phyloP scores from a whole-genome alignment of 495 filamentous ascomycete genomes.

The Xylaria sp. region DNA sequence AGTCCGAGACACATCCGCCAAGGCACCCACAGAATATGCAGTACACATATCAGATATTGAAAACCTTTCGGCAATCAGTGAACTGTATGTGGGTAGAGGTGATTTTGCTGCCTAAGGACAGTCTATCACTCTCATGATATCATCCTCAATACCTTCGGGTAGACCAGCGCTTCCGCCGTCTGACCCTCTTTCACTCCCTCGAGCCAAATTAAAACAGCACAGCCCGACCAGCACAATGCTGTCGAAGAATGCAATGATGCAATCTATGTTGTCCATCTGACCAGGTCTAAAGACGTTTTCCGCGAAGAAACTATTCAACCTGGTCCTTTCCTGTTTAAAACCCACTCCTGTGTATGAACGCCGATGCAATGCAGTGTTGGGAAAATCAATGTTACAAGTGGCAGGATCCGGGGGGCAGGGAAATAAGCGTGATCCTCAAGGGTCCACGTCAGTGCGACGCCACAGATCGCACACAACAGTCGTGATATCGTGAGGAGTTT shows the following conservation, averaged over 20 bases:
- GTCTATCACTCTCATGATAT: background rate
- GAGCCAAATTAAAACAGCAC: conserved; percentile 56
- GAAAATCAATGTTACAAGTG: conserved; percentile 49
- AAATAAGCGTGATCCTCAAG: background rate
- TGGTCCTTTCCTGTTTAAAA: conserved; percentile 43
- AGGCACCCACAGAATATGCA: conserved; percentile 5
- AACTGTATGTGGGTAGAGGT: conserved; percentile 17
- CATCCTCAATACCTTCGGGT: conserved; percentile 26
- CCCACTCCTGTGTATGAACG: conserved; percentile 50
- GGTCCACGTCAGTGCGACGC: conserved; percentile 22
- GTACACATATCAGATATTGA: conserved; percentile 20
- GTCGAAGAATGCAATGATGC: conserved; percentile 43
- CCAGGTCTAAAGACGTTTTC: conserved; percentile 35
- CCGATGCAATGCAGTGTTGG: conserved; percentile 61
- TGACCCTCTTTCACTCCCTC: conserved; percentile 23
- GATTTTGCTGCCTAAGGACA: conserved; percentile 17
- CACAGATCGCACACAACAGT: conserved; percentile 40
- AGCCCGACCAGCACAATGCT: conserved; percentile 68
- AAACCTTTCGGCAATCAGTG: conserved; percentile 25
- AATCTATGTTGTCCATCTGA: conserved; percentile 40
- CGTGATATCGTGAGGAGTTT: conserved; percentile 58
- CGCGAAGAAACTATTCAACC: conserved; percentile 31
- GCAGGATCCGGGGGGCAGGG: background rate
- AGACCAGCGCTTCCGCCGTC: conserved; percentile 14
- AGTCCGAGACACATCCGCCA: background rate